Percentiles rank a stretch among this genome's conserved stretches.
Evolutionary conservation across 2,329 filamentous ascomycete species (phyloP).

Genomic region (Colletotrichum sp.): DNA sequence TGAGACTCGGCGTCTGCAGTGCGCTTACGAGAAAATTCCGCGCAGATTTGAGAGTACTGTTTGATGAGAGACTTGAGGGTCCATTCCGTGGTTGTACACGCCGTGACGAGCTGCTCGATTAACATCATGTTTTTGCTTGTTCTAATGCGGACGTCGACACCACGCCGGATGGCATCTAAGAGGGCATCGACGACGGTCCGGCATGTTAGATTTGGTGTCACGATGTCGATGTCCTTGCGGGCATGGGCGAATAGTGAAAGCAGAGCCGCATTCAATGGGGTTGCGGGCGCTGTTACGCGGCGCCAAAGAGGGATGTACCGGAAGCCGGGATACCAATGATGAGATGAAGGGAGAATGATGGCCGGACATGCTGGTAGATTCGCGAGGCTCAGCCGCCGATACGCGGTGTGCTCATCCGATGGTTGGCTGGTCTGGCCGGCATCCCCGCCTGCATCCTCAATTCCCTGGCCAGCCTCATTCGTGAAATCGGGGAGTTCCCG

Average conservation of each 20-base stretch:
- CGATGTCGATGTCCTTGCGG: conserved; percentile 65
- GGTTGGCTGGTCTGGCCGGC: neutral
- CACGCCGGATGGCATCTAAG: conserved; percentile 64
- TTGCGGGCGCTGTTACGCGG: conserved; percentile 58
- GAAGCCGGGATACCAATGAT: conserved; percentile 73
- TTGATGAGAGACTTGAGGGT: conserved; percentile 66
- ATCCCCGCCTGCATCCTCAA: neutral
- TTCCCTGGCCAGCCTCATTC: neutral
- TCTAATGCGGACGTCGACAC: conserved; percentile 71
- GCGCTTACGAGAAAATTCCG: conserved; percentile 4
- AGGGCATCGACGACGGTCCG: conserved; percentile 67
- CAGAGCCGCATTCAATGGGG: conserved; percentile 71
- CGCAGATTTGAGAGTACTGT: conserved; percentile 47
- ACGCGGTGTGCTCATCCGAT: conserved; percentile 9
- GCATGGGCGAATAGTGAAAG: conserved; percentile 66
- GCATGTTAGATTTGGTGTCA: conserved; percentile 81
- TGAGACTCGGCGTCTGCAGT: conserved; percentile 48
- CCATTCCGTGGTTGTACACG: conserved; percentile 73
- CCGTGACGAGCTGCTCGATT: conserved; percentile 81
- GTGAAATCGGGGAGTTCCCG: neutral
- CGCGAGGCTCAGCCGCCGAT: conserved; percentile 15
- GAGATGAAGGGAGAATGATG: conserved; percentile 75
- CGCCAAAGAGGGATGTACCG: conserved; percentile 61
- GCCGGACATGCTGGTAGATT: conserved; percentile 47
- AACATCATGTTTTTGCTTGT: conserved; percentile 76